A percentile compares a stretch with the other conserved stretches of the same genome.
phyloP scores from a whole-genome alignment of 2,329 filamentous ascomycete genomes.

The Ceratocystis albifundus region DNA sequence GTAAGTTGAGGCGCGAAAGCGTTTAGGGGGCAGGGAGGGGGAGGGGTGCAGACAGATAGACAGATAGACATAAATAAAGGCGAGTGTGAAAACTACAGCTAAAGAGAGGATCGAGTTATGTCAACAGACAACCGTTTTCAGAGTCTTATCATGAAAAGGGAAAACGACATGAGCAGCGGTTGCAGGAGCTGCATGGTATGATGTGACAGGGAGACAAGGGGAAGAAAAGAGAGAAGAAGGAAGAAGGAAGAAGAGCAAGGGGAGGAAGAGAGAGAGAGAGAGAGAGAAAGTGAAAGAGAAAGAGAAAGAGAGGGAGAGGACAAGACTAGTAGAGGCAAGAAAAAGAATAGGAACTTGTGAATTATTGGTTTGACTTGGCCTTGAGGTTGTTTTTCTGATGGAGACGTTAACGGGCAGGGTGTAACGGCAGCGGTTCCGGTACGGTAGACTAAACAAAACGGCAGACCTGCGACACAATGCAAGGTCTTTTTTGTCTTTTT shows the following conservation, averaged over 20 bases:
- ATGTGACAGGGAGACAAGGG: too few species aligned
- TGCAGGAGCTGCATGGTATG: too few species aligned
- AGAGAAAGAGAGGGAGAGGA: not conserved
- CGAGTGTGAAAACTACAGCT: too few species aligned
- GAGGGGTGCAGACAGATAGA: not conserved
- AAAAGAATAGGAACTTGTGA: not conserved
- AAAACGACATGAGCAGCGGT: too few species aligned
- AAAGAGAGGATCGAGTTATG: too few species aligned
- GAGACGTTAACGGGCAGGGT: not conserved
- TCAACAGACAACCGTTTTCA: too few species aligned
- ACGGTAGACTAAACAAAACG: not conserved
- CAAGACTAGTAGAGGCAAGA: not conserved
- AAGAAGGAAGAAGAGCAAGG: not conserved
- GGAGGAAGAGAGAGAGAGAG: not conserved
- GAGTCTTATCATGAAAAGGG: too few species aligned
- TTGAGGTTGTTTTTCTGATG: not conserved
- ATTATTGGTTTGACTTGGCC: too few species aligned
- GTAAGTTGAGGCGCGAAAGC: not conserved
- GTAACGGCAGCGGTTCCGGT: constrained; percentile 6
- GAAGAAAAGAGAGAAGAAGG: not conserved
- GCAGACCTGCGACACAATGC: constrained; percentile 2
- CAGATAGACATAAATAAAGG: too few species aligned
- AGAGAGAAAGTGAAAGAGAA: not conserved
- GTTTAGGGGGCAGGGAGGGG: not conserved
- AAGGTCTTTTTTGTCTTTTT: constrained; percentile 2